Evolutionary conservation across 139 green algal genomes (phyloP), one percentile per base, ranked within the genome.

Genomic region (Micromonas commoda): DNA sequence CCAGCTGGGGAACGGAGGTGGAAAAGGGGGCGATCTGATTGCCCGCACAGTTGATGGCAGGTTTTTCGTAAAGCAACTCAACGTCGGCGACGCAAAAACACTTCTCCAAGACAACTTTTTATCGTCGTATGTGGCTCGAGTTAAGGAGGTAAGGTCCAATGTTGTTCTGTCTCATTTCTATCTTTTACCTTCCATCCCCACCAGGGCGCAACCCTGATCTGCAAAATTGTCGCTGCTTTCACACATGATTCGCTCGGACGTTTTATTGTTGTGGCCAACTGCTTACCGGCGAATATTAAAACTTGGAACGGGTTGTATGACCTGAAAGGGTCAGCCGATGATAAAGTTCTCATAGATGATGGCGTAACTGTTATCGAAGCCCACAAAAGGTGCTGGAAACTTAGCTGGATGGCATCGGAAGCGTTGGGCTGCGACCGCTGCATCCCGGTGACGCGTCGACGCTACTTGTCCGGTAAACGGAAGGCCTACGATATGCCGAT

Each of bases 251-350:
- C 24, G 5, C 16, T 60, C 51, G 71, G 71, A n/a, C 39, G 31
- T 33, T 78, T 70, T 5, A n/a, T 78, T 19, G 71, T 3, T 1
- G 68, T 78, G 71, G n/a, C 2, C 45, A 78, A 78, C 33, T 78
- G 71, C 32, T n/a, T 78, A n/a, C 28, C 51, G 19, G 1, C 53
- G 1, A 4, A 3, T 24, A 21, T 57, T 31, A 39, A 78, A 34
- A 53, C 2, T 28, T 78, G 71, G 71, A 51, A 28, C 53, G 3
- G 31, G 23, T 32, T 78, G 23, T 78, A 69, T 28, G 71, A 78
- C 38, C 34, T 78, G 53, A 78, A 78, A 35, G 71, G 71, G 5
- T 69, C 71, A 3, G 71, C 71, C 16, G 71, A 78, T 28, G 71
- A 78, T 29, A 78, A 78, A 39, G 38, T 63, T 24, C n/a, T 78